phyloP scores from a whole-genome alignment of 1,284 basidiomycete species.

The Cerrena zonata region DNA sequence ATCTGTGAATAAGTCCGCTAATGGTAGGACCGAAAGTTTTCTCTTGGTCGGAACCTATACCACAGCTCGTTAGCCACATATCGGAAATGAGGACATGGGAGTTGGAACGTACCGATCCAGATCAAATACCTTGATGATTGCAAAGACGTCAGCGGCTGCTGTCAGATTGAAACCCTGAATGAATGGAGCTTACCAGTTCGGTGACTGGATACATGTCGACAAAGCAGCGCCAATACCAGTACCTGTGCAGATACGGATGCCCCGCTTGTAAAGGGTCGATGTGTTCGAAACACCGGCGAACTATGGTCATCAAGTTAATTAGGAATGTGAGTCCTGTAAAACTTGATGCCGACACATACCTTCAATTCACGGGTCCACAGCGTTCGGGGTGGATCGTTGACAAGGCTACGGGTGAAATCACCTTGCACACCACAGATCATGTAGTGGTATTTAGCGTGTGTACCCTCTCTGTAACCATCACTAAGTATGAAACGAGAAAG shows the following conservation, averaged over 20 bases:
- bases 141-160: slow-evolving; percentile 1
- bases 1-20: slow-evolving; percentile 57
- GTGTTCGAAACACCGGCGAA: slow-evolving; percentile 78
- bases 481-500: neutral
- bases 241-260: slow-evolving; percentile 72
- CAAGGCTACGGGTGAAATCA: slow-evolving; percentile 69
- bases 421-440: slow-evolving; percentile 75
- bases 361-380: slow-evolving; percentile 73
- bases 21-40: slow-evolving; percentile 76
- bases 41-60: slow-evolving; percentile 63
- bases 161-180: slow-evolving; percentile 6
- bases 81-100: slow-evolving; percentile 4
- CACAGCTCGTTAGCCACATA: slow-evolving; percentile 2
- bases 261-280: slow-evolving; percentile 66
- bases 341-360: slow-evolving; percentile 35
- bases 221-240: slow-evolving; percentile 73
- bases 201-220: slow-evolving; percentile 67
- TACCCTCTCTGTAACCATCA: slow-evolving; percentile 52
- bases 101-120: slow-evolving; percentile 57
- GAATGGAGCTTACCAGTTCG: slow-evolving; percentile 48
- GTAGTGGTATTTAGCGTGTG: slow-evolving; percentile 66
- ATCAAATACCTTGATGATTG: slow-evolving; percentile 56
- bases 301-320: slow-evolving; percentile 28
- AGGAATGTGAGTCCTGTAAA: slow-evolving; percentile 3
- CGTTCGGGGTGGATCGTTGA: slow-evolving; percentile 58